Evolutionary conservation across 331 rosid genomes (phyloP), one percentile per base, ranked within the genome.

Genomic region (Malus hybrid): DNA sequence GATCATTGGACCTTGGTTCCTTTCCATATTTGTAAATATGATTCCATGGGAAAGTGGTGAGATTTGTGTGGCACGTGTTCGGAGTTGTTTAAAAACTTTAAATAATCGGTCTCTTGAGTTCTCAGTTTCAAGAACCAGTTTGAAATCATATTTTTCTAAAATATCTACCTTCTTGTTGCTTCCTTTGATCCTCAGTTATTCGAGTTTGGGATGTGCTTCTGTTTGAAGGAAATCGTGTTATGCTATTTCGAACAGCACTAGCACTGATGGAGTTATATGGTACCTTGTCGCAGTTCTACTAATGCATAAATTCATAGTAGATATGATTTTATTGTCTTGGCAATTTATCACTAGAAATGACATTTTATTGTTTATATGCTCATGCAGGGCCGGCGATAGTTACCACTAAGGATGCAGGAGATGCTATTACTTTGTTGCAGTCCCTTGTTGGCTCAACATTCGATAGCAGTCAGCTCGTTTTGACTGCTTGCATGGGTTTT

Each of bases 21-120:
- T 94, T 78, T 94, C 99, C 80, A 94, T 94, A 78, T 94, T 94
- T 80, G 88, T 90, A 65, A 94, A 94, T 82, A 87, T 84, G 82
- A 87, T 94, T 84, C 99, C 99, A 7, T 94, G 99, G 97, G 99
- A 94, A 78, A 91, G 97, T 72, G 97, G 99, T 94, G 82, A 86
- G 90, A 76, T 74, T 84, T 80, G 56, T 68, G 46, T 74, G 27
- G 72, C 22, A 50, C 55, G 12, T 24, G 13, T n/a, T 34, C 44
- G 54, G 44, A 27, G 4, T 28, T 36, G 15, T 55, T 29, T 65
- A 22, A 34, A 34, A 71, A 36, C 50, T 36, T 66, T 44, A 44
- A 1, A 44, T 44, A 44, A 44, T 4, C 15, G 15, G 5, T 11
- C 50, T 11, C 50, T 44, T 44, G 1, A 44, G 54, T 33, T 54